Base-by-base conservation (phyloP, 805 yeast genomes). In the Cyberlindnera saturnus region DNA sequence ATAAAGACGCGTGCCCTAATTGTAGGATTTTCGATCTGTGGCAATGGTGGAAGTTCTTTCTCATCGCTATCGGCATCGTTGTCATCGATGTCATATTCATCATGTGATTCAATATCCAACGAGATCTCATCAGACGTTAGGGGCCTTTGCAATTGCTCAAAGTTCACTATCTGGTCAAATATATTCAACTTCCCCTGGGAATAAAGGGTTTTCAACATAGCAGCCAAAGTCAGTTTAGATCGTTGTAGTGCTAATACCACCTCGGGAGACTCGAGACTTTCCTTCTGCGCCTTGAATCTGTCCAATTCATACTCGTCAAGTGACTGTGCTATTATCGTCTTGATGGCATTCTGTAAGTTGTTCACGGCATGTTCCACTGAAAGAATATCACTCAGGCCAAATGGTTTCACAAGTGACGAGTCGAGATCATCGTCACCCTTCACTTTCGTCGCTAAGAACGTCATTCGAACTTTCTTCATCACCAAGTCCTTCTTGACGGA, bases 1-100 rank as follows among this genome's bases (percentile, higher is more conserved):
- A 82, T 77, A 57, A 90, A 91, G 0, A 88, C 96, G 40, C 84
- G 73, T 6, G 81, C 78, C 48, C 73, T 69, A 10, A 89, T 72
- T 3, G 69, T 69, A 1, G 75, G 74, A 55, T 82, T 75, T 6
- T 69, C 61, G 34, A 91, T 85, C 28, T 61, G 62, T 0, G 97
- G 97, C 15, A 89, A 62, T 10, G 69, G 70, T 1, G 96, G 97
- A 1, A 84, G 79, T 69, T 43, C 48, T 6, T n/a, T 20, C 15
- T 32, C 15, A 28, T 35, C 28, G 19, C 5, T 11, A 13, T 41
- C n/a, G 4, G 28, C 31, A 14, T 19, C 29, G 20, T 16, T 13
- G 75, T 77, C 30, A 15, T 38, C 26, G 30, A 34, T 18, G n/a
- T 16, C 28, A 9, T 31, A 16, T 11, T 36, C 39, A 5, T 36